These are phyloP conservation scores for Cladophialophora chaetospira DNA, from an alignment of 2,329 filamentous ascomycete species.

Conservation along the genomic window DNA sequence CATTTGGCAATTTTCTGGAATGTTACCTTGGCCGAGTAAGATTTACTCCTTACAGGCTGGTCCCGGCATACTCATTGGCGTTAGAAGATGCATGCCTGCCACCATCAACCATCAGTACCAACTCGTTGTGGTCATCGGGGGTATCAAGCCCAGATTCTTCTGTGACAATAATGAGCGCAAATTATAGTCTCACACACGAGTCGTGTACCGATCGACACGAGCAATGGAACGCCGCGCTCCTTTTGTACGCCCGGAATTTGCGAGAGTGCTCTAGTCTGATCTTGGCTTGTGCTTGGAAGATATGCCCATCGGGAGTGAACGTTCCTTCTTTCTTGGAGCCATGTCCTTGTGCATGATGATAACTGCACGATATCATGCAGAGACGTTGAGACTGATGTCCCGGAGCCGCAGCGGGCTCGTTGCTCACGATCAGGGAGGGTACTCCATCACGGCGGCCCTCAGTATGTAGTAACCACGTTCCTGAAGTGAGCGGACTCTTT, in stretches of 20 bases:
- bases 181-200: no score
- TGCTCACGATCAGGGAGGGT: no score
- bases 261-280: not conserved
- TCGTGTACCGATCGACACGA: not conserved
- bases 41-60: not conserved
- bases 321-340: not conserved
- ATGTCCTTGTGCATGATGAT: not conserved
- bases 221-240: not conserved
- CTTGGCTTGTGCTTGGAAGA: not conserved
- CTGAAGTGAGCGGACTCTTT: no score
- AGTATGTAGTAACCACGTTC: no score
- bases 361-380: not conserved
- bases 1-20: conserved; percentile 25
- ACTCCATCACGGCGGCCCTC: no score
- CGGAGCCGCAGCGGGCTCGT: no score
- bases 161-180: no score
- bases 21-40: conserved; percentile 1
- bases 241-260: not conserved
- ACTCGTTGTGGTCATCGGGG: no score
- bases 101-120: no score
- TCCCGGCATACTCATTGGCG: not conserved
- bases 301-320: not conserved
- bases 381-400: conserved; percentile 5
- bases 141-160: no score
- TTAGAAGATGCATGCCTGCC: not conserved